These are phyloP conservation scores for Hypoxylon sp. DNA, from an alignment of 2,329 filamentous ascomycete genomes.

Conservation along the genomic window DNA sequence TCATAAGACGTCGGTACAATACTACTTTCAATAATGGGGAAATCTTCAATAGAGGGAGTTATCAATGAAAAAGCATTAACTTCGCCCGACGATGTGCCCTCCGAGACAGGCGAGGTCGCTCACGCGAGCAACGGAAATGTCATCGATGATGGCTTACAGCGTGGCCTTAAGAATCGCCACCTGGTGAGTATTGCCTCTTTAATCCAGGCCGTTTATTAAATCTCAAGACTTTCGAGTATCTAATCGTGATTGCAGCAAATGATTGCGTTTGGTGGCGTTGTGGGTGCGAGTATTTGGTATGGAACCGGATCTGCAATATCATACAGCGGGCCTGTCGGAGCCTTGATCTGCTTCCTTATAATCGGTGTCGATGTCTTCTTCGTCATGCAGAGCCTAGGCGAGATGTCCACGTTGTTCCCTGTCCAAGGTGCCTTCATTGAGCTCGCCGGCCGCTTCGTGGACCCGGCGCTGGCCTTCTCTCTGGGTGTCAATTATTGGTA, in stretches of 20 bases:
- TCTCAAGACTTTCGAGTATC: background rate
- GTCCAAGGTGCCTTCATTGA: slow-evolving; percentile 68
- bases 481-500: slow-evolving; percentile 67
- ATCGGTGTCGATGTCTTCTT: slow-evolving; percentile 55
- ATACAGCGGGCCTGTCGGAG: slow-evolving; percentile 54
- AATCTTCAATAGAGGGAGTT: slow-evolving; percentile 2
- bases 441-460: slow-evolving; percentile 66
- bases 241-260: slow-evolving; percentile 46
- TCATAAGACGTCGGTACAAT: background rate
- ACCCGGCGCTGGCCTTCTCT: slow-evolving; percentile 63
- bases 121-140: slow-evolving; percentile 49
- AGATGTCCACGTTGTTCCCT: slow-evolving; percentile 69
- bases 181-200: slow-evolving; percentile 40
- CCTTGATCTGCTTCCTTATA: slow-evolving; percentile 54
- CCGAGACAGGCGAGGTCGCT: slow-evolving; percentile 19
- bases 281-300: slow-evolving; percentile 52
- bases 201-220: background rate
- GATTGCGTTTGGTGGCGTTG: slow-evolving; percentile 52
- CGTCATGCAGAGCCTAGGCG: slow-evolving; percentile 68
- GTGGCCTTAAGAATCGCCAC: slow-evolving; percentile 52
- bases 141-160: slow-evolving; percentile 51
- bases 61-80: slow-evolving; percentile 32
- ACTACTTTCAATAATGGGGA: slow-evolving; percentile 10
- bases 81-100: slow-evolving; percentile 25
- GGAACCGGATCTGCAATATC: slow-evolving; percentile 53